Base-by-base conservation (phyloP, 805 yeast genomes). In the Ogataea nitratoaversa region DNA sequence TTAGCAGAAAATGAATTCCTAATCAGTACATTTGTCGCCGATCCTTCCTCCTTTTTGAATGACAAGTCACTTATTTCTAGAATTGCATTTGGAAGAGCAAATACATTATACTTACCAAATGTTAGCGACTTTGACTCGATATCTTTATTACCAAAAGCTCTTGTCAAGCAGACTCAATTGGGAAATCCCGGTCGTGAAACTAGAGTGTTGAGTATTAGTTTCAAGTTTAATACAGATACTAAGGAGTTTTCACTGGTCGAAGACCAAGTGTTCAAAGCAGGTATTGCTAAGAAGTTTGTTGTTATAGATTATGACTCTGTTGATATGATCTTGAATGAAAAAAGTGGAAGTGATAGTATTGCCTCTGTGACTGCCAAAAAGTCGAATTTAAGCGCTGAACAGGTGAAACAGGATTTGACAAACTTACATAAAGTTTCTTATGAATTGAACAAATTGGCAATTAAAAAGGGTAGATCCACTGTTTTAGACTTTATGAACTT, bases 11-110 rank as follows among this genome's bases (percentile, higher is more conserved):
- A 25, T 3, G 54, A 54, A 12, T 76, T 65, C 49, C 63, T 67
- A 8, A 49, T 90, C 5, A 74, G 82, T 23, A 70, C 88, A 2
- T 95, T 84, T 58, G 77, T 91, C 46, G 97, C 98, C 1, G 89
- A 91, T 58, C 97, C 97, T 0, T 70, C 87, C 0, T 82, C 96
- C 0, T 76, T 71, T 46, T 60, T 86, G 41, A 58, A 55, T 17
- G 71, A 71, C 1, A 44, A 51, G 6, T 47, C 56, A 13, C 47
- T 53, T 2, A 47, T 79, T 19, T 66, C 81, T 14, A 62, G 70
- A 34, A 70, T 77, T 37, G 95, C 95, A 0, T 74, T 70, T 46
- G 70, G 68, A 33, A 71, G 79, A 48, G 76, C 82, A 0, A 63
- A 77, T 18, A 87, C 96, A 0, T 71, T 81, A 1, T 91, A 90